phyloP scores from a whole-genome alignment of 116 monocot species.

The Posidonia oceanica region DNA sequence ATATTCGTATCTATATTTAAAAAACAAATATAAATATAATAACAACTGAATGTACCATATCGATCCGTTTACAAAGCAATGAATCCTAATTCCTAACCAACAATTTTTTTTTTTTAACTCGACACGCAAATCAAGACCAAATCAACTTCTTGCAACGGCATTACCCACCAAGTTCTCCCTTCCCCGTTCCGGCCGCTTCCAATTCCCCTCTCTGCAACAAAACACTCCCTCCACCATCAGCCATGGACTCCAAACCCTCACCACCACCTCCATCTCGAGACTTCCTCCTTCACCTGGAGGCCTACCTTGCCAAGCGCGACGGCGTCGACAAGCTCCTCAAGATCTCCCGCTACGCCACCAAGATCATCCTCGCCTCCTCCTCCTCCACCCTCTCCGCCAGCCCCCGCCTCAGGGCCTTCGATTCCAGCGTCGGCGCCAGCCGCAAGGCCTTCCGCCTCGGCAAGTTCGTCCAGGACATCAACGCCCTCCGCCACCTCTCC shows the following conservation, averaged over 20 bases:
- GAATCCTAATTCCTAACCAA: too few relatives aligned
- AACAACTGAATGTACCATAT: too few relatives aligned
- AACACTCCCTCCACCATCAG: too few relatives aligned
- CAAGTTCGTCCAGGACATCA: constrained; percentile 60
- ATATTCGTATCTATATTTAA: too few relatives aligned
- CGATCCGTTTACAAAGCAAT: too few relatives aligned
- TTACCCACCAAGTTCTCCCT: too few relatives aligned
- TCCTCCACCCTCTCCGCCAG: constrained; percentile 5
- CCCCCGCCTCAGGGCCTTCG: constrained; percentile 42
- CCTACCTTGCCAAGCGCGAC: constrained; percentile 56
- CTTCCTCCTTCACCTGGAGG: constrained; percentile 68
- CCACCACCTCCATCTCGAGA: constrained; percentile 8
- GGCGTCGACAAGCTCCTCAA: constrained; percentile 79
- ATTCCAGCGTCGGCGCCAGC: constrained; percentile 56
- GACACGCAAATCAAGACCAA: not conserved
- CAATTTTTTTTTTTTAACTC: too few relatives aligned
- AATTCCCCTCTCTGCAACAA: too few relatives aligned
- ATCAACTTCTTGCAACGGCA: not conserved
- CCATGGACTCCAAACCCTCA: too few relatives aligned
- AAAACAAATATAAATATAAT: too few relatives aligned
- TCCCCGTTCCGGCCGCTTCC: too few relatives aligned
- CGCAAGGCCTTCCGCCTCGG: constrained; percentile 78
- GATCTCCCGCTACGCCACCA: constrained; percentile 51
- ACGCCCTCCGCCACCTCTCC: constrained; percentile 37
- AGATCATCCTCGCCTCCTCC: constrained; percentile 40